Conservation (phyloP, 148 eudicot species). For the Nyssa sinensis region DNA sequence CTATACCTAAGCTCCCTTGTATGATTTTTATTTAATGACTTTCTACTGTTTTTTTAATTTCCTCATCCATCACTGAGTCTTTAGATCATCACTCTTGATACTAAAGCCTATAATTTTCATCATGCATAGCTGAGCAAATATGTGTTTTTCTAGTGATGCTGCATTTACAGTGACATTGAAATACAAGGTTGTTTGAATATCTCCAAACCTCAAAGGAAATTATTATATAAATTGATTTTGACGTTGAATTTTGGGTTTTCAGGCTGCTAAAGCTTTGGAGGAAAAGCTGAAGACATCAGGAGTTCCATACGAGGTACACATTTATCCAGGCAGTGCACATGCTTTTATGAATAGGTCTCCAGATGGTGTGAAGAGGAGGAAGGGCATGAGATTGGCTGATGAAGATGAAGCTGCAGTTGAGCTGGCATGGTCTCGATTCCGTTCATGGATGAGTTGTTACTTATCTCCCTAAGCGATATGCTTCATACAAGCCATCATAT, state of each 20-base stretch:
- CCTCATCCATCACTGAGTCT: too few relatives aligned
- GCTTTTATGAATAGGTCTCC: slow-evolving; percentile 91
- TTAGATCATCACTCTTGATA: too few relatives aligned
- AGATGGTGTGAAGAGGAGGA: slow-evolving; percentile 75
- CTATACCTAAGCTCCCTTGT: too few relatives aligned
- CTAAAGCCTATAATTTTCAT: too few relatives aligned
- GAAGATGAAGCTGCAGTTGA: slow-evolving; percentile 64
- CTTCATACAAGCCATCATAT: not conserved
- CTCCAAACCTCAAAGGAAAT: not conserved
- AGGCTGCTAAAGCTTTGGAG: slow-evolving; percentile 89
- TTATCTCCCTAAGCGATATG: slow-evolving; percentile 35
- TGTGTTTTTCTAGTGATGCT: not conserved
- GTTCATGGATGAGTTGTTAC: slow-evolving; percentile 74
- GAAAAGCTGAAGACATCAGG: slow-evolving; percentile 79
- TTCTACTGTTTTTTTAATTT: too few relatives aligned
- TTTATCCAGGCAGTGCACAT: slow-evolving; percentile 65
- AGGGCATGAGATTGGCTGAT: slow-evolving; percentile 75
- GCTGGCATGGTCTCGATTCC: slow-evolving; percentile 91
- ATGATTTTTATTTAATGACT: not conserved
- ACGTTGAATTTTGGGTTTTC: slow-evolving; percentile 1
- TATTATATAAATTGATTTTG: not conserved
- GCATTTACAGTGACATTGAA: not conserved
- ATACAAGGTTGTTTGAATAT: not conserved
- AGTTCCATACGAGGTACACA: slow-evolving; percentile 66
- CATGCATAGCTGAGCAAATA: not conserved